phyloP scores from a whole-genome alignment of 768 basidiomycete species.

The Sistotremastrum suecicum region DNA sequence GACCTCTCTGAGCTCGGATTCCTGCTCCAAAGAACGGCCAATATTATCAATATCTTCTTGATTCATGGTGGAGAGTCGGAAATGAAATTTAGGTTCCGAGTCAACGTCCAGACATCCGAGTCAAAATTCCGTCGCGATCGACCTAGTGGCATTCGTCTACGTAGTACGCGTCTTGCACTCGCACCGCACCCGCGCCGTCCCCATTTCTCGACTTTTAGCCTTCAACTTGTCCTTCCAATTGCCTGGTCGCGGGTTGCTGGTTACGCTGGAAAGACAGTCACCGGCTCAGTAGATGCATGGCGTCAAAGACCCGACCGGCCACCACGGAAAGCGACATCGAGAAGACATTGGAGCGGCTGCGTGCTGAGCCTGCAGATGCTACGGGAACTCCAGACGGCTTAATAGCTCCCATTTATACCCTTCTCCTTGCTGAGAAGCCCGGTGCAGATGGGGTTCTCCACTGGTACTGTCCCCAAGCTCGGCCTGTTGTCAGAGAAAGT shows the following conservation, averaged over 20 bases:
- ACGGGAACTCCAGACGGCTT: slow-evolving; percentile 31
- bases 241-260: no score
- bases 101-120: background rate
- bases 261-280: no score
- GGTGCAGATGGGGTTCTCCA: slow-evolving; percentile 33
- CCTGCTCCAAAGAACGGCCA: slow-evolving; percentile 45
- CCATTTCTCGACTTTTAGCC: no score
- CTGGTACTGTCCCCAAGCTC: slow-evolving; percentile 69
- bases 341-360: slow-evolving; percentile 37
- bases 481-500: slow-evolving; percentile 40
- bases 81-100: background rate
- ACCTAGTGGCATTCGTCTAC: background rate
- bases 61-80: slow-evolving; percentile 32
- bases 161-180: background rate
- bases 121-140: background rate
- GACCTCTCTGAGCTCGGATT: slow-evolving; percentile 55
- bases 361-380: slow-evolving; percentile 43
- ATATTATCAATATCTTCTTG: slow-evolving; percentile 37
- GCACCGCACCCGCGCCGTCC: background rate
- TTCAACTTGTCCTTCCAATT: no score
- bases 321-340: slow-evolving; percentile 25
- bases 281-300: background rate
- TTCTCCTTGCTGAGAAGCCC: slow-evolving; percentile 35
- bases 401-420: slow-evolving; percentile 34
- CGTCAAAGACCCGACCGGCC: background rate